Evolutionary conservation across 202 grass and related monocot genomes (phyloP).

Genomic region (Elaeis oleifera): DNA sequence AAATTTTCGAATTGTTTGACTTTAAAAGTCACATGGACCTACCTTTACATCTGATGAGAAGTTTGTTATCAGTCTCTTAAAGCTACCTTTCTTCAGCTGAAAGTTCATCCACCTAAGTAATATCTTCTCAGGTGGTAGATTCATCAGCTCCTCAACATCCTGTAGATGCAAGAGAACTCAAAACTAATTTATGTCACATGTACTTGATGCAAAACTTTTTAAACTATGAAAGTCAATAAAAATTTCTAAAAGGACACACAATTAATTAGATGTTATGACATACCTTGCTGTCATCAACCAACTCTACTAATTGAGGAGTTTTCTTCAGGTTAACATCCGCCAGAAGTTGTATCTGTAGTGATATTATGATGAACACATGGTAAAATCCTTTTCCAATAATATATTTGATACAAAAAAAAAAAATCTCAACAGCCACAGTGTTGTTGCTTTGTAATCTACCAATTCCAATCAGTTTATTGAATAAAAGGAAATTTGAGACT

Average conservation of each 20-base stretch:
- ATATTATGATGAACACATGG: not conserved
- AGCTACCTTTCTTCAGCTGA: constrained; percentile 19
- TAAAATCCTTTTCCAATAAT: not conserved
- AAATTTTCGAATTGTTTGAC: too few species aligned
- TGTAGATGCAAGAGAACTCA: constrained; percentile 1
- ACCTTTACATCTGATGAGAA: constrained; percentile 21
- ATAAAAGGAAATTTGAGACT: too few species aligned
- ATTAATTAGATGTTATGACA: not conserved
- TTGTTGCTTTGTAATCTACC: too few species aligned
- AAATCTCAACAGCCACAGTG: not conserved
- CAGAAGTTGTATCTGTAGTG: constrained; percentile 14
- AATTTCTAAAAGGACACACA: not conserved
- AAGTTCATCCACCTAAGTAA: constrained; percentile 23
- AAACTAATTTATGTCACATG: not conserved
- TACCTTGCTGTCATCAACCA: constrained; percentile 19
- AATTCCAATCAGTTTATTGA: too few species aligned
- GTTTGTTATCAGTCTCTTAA: constrained; percentile 13
- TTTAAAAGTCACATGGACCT: not conserved
- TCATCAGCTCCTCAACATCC: constrained; percentile 22
- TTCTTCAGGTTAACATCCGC: constrained; percentile 22
- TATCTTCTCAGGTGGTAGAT: constrained; percentile 18
- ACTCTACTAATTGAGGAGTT: constrained; percentile 20
- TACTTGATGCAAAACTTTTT: not conserved
- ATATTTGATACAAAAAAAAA: not conserved
- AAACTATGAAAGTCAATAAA: not conserved